Percentiles rank a stretch among this genome's conserved stretches.
Evolutionary conservation across 257 asterid species (phyloP).

Genomic region (Nicotiana attenuata): DNA sequence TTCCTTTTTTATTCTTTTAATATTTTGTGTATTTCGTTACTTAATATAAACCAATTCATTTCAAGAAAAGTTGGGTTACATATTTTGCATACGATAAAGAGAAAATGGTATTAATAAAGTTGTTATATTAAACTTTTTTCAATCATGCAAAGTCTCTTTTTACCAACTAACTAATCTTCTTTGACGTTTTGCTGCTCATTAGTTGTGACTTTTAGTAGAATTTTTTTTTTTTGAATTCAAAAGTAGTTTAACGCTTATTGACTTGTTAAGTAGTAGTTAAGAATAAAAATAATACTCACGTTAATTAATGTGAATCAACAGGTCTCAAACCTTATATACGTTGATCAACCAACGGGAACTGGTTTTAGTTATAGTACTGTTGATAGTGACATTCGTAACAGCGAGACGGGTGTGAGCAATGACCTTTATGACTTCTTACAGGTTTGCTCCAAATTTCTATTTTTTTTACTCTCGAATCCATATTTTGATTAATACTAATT

Average conservation of each 20-base stretch:
- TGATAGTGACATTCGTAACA: conserved; percentile 18
- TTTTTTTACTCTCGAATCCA: too few species aligned
- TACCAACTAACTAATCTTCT: conserved; percentile 2
- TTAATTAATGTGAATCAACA: neutral
- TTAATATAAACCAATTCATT: neutral
- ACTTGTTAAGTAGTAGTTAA: neutral
- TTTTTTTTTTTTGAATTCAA: neutral
- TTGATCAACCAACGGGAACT: conserved; percentile 48
- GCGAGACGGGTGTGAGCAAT: conserved; percentile 18
- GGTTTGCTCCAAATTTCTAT: conserved; percentile 14
- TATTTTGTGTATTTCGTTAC: neutral
- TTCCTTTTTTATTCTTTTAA: neutral
- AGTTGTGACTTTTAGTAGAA: neutral
- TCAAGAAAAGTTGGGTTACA: neutral
- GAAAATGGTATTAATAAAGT: neutral
- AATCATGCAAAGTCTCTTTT: neutral
- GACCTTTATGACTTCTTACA: conserved; percentile 41
- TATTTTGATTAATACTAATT: neutral
- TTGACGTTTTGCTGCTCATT: neutral
- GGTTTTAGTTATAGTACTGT: conserved; percentile 37
- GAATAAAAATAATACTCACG: neutral
- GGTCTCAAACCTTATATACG: conserved; percentile 41
- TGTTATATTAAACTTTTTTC: neutral
- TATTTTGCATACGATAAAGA: neutral
- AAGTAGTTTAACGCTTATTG: conserved; percentile 8